Percentiles rank a stretch among this genome's conserved stretches.
Evolutionary conservation across 805 yeast genomes (phyloP).

Genomic region (Nakazawaea laoshanensis): DNA sequence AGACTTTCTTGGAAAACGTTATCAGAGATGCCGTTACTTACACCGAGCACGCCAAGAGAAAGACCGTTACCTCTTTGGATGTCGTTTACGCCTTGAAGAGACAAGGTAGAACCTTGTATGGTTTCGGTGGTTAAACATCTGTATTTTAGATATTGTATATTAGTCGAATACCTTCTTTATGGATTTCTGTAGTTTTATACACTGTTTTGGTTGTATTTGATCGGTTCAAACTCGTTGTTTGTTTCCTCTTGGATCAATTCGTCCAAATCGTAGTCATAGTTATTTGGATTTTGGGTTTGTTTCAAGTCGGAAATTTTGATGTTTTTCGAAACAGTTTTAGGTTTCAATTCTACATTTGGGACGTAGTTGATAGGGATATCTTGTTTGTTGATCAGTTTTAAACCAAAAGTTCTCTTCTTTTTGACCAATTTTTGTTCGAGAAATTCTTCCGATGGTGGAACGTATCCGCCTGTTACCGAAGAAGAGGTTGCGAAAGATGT

Average conservation of each 20-base stretch:
- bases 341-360: slow-evolving; percentile 1
- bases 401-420: slow-evolving; percentile 1
- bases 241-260: slow-evolving; percentile 32
- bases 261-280: slow-evolving; percentile 38
- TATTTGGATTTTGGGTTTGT: slow-evolving; percentile 27
- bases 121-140: slow-evolving; percentile 92
- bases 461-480: slow-evolving; percentile 1
- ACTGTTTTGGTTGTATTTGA: background rate
- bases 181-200: background rate
- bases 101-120: slow-evolving; percentile 99
- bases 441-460: slow-evolving; percentile 3
- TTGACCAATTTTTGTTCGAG: slow-evolving; percentile 6
- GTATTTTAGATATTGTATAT: slow-evolving; percentile 10
- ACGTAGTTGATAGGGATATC: slow-evolving; percentile 7
- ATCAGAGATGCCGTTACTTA: slow-evolving; percentile 99
- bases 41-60: slow-evolving; percentile 99
- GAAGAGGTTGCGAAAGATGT: background rate
- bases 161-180: slow-evolving; percentile 2
- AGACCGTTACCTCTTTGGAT: slow-evolving; percentile 98
- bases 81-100: slow-evolving; percentile 99
- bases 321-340: slow-evolving; percentile 13
- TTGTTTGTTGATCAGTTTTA: background rate
- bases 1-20: slow-evolving; percentile 92
- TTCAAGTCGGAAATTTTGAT: slow-evolving; percentile 16
- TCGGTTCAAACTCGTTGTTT: slow-evolving; percentile 15